These are phyloP conservation scores for Neohortaea acidophila DNA, from an alignment of 495 filamentous ascomycete genomes.

Conservation along the genomic window DNA sequence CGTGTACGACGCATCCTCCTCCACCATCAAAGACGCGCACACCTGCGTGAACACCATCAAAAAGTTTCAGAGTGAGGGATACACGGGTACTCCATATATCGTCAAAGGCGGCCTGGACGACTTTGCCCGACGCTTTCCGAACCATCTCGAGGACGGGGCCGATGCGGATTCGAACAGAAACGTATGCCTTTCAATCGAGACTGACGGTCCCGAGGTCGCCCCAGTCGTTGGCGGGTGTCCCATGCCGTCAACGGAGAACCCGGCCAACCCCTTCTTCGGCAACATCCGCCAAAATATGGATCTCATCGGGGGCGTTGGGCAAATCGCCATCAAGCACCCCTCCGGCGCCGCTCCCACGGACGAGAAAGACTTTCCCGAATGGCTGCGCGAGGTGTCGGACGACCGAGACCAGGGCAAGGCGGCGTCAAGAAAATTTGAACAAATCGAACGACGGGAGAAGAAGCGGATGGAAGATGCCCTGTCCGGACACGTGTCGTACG, in stretches of 20 bases:
- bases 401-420: constrained; percentile 55
- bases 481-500: constrained; percentile 43
- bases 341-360: constrained; percentile 33
- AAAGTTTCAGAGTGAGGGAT: constrained; percentile 80
- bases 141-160: constrained; percentile 12
- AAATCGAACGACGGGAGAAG: constrained; percentile 72
- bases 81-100: constrained; percentile 56
- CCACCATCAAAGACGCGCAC: constrained; percentile 59
- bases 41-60: constrained; percentile 72
- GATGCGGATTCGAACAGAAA: not conserved
- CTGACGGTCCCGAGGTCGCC: constrained; percentile 39
- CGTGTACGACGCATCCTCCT: constrained; percentile 69
- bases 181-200: not conserved
- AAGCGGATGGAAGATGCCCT: constrained; percentile 84
- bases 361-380: constrained; percentile 44
- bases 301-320: constrained; percentile 81
- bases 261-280: constrained; percentile 79
- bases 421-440: constrained; percentile 70
- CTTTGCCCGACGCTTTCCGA: constrained; percentile 38
- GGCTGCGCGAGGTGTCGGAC: constrained; percentile 57
- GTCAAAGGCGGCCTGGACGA: constrained; percentile 42
- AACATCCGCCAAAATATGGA: constrained; percentile 98
- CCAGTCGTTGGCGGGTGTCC: constrained; percentile 78
- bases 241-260: constrained; percentile 51
- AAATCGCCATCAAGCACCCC: constrained; percentile 64